phyloP scores from a whole-genome alignment of 2,329 filamentous ascomycete genomes.

The Verticillium alfalfae region DNA sequence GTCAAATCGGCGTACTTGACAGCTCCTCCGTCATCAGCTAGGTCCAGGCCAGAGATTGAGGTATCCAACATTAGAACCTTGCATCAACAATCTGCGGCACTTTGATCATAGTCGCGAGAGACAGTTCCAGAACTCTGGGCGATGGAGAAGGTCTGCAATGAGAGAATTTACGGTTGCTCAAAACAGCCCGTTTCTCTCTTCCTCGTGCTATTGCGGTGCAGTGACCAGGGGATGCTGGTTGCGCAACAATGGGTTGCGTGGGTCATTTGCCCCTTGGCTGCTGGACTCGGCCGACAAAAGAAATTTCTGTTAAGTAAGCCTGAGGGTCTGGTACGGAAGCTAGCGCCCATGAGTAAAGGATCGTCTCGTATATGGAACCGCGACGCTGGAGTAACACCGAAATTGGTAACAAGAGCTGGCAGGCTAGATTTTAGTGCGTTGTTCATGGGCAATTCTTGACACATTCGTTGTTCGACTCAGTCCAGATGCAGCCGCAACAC shows the following conservation, averaged over 20 bases:
- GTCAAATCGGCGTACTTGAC: not conserved
- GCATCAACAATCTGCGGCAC: no score
- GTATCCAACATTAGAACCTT: no score
- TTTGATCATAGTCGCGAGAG: not conserved
- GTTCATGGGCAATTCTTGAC: not conserved
- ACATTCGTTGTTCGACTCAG: not conserved
- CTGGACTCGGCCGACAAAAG: not conserved
- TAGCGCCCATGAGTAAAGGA: not conserved
- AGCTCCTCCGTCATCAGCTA: not conserved
- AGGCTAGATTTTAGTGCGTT: not conserved
- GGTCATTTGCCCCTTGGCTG: not conserved
- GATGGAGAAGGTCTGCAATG: not conserved
- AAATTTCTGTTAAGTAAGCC: not conserved
- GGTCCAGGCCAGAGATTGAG: not conserved
- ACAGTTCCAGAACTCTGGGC: not conserved
- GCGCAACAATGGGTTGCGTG: not conserved
- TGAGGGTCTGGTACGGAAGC: not conserved
- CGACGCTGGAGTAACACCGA: not conserved
- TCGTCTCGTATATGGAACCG: not conserved
- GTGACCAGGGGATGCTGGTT: not conserved
- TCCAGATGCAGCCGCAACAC: not conserved
- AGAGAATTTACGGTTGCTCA: not conserved
- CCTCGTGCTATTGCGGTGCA: not conserved
- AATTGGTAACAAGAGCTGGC: not conserved
- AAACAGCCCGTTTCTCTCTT: not conserved